Evolutionary conservation across 805 yeast species (phyloP), one percentile per base, ranked within the genome.

Genomic region (Cyberlindnera samutprakarnensis): DNA sequence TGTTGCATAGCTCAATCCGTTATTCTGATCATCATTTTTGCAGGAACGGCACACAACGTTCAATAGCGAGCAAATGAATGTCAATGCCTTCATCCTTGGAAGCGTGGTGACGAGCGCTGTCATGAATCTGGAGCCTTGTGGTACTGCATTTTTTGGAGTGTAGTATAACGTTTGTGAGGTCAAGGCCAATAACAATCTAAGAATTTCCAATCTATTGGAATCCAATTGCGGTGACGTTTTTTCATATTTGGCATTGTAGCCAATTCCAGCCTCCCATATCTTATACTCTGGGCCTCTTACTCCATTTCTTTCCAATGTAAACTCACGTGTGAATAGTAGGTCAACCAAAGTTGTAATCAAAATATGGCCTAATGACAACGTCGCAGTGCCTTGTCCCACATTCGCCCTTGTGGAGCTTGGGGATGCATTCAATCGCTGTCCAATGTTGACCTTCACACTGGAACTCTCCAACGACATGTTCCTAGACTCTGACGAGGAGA

Each of bases 261-360:
- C 88, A 20, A 87, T 66, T 6, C 95, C 96, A 4, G 81, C 74
- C 44, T 83, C 94, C 95, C 96, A 87, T 2, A 80, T 62, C 7
- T 61, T 41, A 31, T 56, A 57, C 16, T 66, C 66, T 4, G 52
- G 42, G 6, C 58, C 55, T 15, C 55, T 54, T 15, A 51, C 35
- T 3, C 36, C 30, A 18, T 32, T 27, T 11, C 25, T 26, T 8
- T 40, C 43, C n/a, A 74, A 53, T 0, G 88, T 75, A 47, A 80
- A 80, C 1, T 72, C 73, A 9, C 66, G 61, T 23, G 64, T 62
- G 49, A 78, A 78, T 26, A 79, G 51, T n/a, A 79, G 53, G 15
- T 61, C 59, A 3, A 72, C 58, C 3, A 68, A 43, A 0, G 57
- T 36, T 6, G 52, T 54, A 4, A 72, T 38, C 22, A 74, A 37